Base-by-base conservation (phyloP, 352 stramenopile species). In the Globisporangium cederbergense region DNA sequence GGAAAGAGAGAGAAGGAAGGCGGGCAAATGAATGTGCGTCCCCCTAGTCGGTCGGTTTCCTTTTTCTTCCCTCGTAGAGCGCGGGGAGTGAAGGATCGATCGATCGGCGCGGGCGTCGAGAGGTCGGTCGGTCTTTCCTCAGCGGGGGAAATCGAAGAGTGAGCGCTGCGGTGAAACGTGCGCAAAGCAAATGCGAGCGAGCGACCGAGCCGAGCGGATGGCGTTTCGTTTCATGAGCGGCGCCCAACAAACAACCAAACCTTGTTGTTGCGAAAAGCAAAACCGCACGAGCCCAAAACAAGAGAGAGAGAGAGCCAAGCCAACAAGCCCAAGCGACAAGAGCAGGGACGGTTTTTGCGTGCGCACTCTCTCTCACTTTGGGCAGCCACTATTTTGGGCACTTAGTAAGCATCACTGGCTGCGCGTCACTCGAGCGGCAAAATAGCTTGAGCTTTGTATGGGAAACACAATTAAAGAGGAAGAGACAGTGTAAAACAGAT, bases 91-190 rank as follows among this genome's bases (percentile, higher is more conserved):
- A 14, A 43, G 51, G 51, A 36, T 36, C 16, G 11, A 49, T 36
- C 47, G 10, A n/a, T 54, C 47, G 47, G 47, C 22, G 47, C 13
- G 47, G 47, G 30, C 52, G 52, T 58, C 52, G 52, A 58, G 52
- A 58, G 56, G 38, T 62, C 56, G 43, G 43, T 20, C 18, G 43
- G 36, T 42, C 36, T 42, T 62, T 40, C 56, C 43, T 38, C 56
- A 22, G 56, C 22, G 56, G 18, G n/a, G 56, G 10, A 52, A 53
- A 52, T 62, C 52, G 56, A 52, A 62, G 56, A 62, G 38, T 62
- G 56, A 62, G 56, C 28, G 14, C 8, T 52, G n/a, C 13, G 36
- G 42, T 13, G 56, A 62, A 52, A 38, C 16, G 40, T 20, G 28
- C 38, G 56, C 14, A 49, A 46, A 36, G 32, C 32, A 8, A 36